Evolutionary conservation across 148 eudicot species (phyloP), one percentile per base, ranked within the genome.

Genomic region (Silene conica): DNA sequence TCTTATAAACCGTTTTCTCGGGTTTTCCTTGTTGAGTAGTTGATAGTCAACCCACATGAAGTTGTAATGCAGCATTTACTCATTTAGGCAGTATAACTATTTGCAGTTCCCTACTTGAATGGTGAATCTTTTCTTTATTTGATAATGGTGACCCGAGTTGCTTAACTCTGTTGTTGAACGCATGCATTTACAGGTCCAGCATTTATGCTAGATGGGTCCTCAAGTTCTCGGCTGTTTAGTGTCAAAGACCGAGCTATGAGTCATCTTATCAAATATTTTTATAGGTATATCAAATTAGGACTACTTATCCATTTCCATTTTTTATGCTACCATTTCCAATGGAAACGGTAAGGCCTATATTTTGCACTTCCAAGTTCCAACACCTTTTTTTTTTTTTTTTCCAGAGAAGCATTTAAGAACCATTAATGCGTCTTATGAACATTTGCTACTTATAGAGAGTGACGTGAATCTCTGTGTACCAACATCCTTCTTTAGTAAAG

Each of bases 101-200:
- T 19, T n/a, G 19, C 8, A 19, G 43, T 19, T 15, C 21, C 54
- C 69, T 16, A 50, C 26, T 20, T 43, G 54, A 67, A 67, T 19
- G 65, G 55, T 45, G 26, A 21, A 67, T 18, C 54, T 67, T 67
- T 43, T 1, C 22, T 43, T 4, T 18, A 67, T 21, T n/a, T 67
- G 70, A 43, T 50, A 67, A 67, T 12, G 70, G 70, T 67, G 70
- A 43, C 70, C 70, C 70, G 22, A 65, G 9, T 38, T 65, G 69
- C 70, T 67, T 41, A 63, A 43, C 12, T 14, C 25, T 67, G 70
- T 38, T n/a, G 70, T 67, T 50, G 20, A n/a, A 19, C 12, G 14
- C 26, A 62, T 23, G 38, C 26, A 23, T 3, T 62, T 67, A 31
- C 38, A 31, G 9, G 70, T 22, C 15, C 54, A 34, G 70, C 12